Conservation (phyloP, 805 yeast genomes). For the Yarrowia sp. region DNA sequence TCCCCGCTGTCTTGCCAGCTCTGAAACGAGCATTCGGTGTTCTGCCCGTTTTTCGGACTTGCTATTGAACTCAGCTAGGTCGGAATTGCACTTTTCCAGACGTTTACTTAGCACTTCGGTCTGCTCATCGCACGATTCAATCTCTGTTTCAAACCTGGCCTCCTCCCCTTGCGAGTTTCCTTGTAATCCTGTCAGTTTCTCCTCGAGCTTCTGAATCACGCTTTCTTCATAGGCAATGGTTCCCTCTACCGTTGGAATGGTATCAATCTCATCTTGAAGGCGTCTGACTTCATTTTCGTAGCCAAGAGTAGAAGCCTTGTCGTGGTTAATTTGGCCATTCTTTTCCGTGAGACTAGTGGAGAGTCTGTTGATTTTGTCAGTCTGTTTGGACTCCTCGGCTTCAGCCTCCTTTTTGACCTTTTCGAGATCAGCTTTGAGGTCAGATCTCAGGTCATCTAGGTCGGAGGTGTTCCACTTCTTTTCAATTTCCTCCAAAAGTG, state of each 20-base stretch:
- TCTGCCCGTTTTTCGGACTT: conserved; percentile 11
- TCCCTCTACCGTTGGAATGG: conserved; percentile 10
- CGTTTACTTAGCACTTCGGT: neutral
- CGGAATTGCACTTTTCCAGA: conserved; percentile 8
- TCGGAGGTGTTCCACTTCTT: neutral
- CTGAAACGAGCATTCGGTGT: neutral
- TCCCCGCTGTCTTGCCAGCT: neutral
- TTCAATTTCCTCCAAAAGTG: neutral
- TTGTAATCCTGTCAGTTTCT: neutral
- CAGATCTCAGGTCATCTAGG: neutral
- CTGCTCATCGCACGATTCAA: neutral
- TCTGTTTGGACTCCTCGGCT: conserved; percentile 24
- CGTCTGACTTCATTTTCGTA: neutral
- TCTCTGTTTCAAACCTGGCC: neutral
- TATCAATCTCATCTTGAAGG: conserved; percentile 2
- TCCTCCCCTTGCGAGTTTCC: neutral
- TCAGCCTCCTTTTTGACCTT: conserved; percentile 26
- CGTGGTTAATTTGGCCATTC: neutral
- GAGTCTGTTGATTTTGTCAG: neutral
- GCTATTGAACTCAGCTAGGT: conserved; percentile 12
- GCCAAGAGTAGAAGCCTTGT: neutral
- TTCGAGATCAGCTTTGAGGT: neutral
- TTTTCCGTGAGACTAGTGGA: neutral
- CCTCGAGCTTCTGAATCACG: neutral
- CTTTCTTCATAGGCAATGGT: conserved; percentile 13